Conservation (phyloP, 2,329 filamentous ascomycete species). For the Pseudocercospora fijiensis region DNA sequence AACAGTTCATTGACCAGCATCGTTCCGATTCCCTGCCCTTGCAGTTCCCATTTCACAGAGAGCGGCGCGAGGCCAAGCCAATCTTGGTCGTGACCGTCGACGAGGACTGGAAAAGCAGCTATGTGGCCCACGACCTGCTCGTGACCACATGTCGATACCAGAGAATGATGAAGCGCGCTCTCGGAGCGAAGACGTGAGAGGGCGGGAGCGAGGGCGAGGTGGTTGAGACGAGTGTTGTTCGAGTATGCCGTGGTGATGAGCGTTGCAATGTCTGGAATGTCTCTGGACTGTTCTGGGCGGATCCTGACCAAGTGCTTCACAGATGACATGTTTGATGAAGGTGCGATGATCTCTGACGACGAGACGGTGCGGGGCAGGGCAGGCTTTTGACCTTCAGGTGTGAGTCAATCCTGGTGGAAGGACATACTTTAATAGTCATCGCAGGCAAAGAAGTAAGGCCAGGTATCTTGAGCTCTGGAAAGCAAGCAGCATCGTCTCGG, state of each 20-base stretch:
- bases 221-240: neutral
- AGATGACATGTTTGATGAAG: neutral
- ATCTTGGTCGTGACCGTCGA: neutral
- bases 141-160: neutral
- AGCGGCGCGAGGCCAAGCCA: slow-evolving; percentile 13
- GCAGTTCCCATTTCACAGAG: slow-evolving; percentile 1
- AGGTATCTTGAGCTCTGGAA: neutral
- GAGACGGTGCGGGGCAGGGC: neutral
- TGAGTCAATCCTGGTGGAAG: neutral
- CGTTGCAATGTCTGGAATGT: neutral
- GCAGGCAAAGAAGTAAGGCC: too few relatives aligned
- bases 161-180: neutral
- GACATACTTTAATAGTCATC: neutral
- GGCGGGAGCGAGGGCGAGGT: neutral
- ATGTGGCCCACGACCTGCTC: slow-evolving; percentile 9
- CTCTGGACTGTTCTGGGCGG: neutral
- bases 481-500: neutral
- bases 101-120: slow-evolving; percentile 9
- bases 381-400: neutral
- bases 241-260: neutral
- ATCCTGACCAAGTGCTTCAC: neutral
- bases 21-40: slow-evolving; percentile 12
- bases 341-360: neutral
- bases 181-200: neutral
- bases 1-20: neutral